These are phyloP conservation scores for Populus alba DNA, from an alignment of 345 rosid genomes.

Conservation along the genomic window DNA sequence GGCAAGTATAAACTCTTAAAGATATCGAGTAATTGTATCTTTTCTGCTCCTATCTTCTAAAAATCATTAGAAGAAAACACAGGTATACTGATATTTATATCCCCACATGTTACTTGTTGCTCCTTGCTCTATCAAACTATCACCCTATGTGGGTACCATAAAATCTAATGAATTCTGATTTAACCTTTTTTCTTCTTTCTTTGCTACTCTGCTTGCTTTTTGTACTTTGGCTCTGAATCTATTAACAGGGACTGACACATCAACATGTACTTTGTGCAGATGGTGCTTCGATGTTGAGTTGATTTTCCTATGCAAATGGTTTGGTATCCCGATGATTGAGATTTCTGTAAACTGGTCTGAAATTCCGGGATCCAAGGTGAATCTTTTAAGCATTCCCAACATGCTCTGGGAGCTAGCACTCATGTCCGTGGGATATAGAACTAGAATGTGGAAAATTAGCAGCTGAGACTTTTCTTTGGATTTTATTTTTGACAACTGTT, in stretches of 20 bases:
- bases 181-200: background rate
- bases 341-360: conserved; percentile 93
- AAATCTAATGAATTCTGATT: background rate
- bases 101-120: background rate
- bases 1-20: conserved; percentile 38
- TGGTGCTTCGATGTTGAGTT: conserved; percentile 99
- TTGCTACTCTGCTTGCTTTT: background rate
- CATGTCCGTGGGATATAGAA: conserved; percentile 86
- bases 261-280: conserved; percentile 39
- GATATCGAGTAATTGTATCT: background rate
- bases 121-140: background rate
- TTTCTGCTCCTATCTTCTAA: background rate
- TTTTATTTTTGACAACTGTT: background rate
- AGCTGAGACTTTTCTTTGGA: conserved; percentile 22
- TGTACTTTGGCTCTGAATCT: background rate
- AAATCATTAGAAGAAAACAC: background rate
- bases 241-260: background rate
- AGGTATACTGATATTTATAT: background rate
- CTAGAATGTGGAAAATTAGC: conserved; percentile 67
- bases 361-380: conserved; percentile 96
- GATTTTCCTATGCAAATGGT: conserved; percentile 84
- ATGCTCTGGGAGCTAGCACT: conserved; percentile 98
- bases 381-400: conserved; percentile 79
- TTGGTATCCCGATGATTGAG: conserved; percentile 67
- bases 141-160: background rate